Evolutionary conservation across 208 protist species (phyloP).

Genomic region (Novymonas esmeraldas): DNA sequence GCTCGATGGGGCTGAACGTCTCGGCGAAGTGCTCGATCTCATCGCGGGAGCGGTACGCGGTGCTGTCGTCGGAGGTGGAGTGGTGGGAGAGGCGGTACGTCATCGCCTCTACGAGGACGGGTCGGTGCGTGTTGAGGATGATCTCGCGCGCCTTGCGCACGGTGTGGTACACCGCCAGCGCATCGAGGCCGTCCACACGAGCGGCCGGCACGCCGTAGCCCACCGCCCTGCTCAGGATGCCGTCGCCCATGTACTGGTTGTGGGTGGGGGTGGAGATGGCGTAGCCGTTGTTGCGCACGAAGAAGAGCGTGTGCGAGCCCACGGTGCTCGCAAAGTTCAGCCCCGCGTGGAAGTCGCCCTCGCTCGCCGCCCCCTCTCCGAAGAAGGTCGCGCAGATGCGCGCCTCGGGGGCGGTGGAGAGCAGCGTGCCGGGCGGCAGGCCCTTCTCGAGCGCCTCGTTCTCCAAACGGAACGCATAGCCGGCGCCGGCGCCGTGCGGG

Average conservation of each 20-base stretch:
- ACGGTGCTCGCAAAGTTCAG: conserved; percentile 97
- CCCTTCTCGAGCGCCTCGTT: conserved; percentile 52
- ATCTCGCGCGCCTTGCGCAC: conserved; percentile 87
- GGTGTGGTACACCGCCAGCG: conserved; percentile 94
- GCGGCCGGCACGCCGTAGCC: conserved; percentile 91
- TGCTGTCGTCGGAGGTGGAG: conserved; percentile 96
- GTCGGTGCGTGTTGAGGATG: conserved; percentile 74
- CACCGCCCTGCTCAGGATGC: conserved; percentile 80
- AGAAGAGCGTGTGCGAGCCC: conserved; percentile 92
- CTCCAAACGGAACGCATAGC: conserved; percentile 94
- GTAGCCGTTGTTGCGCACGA: conserved; percentile 95
- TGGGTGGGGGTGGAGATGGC: conserved; percentile 96
- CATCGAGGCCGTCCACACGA: conserved; percentile 97
- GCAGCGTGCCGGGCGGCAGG: conserved; percentile 26
- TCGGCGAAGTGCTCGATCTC: conserved; percentile 62
- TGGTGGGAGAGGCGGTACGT: conserved; percentile 96
- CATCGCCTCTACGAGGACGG: conserved; percentile 97
- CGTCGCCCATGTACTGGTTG: conserved; percentile 96
- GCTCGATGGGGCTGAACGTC: conserved; percentile 62
- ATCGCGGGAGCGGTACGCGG: conserved; percentile 77
- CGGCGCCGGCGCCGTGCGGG: conserved; percentile 94
- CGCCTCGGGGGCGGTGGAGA: conserved; percentile 29
- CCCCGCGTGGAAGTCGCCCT: conserved; percentile 97
- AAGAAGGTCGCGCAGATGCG: conserved; percentile 94
- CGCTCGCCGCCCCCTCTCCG: conserved; percentile 96